Base-by-base conservation (phyloP, 2,329 filamentous ascomycete species). In the Dactylellina parvicollis region DNA sequence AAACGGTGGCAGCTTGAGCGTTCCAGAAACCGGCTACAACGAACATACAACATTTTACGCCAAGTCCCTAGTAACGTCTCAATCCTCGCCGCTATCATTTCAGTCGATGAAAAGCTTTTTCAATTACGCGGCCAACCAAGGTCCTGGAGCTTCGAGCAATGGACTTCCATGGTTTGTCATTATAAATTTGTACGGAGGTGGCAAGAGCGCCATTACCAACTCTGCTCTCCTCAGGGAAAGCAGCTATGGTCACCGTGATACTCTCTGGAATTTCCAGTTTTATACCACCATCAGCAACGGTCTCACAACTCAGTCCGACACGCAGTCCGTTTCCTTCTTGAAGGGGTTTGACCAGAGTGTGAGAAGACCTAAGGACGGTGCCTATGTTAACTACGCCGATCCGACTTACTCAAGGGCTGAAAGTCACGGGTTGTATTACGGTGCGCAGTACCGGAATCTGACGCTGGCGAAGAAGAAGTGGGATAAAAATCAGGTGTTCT, bases 111-210 rank as follows among this genome's bases (percentile, higher is more conserved):
- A 57, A n/a, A 57, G 18, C 7, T 74, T 69, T 34, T 69, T 74
- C 56, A 62, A 57, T 8, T 74, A 74, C n/a, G 70, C 70, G 7
- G 49, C 36, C 14, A 49, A 14, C 4, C 22, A 61, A 18, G 62
- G 70, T 9, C 36, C 26, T 3, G 36, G 20, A 8, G 55, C 61
- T 5, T 4, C 49, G 16, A 32, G 52, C 28, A 44, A 57, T 4
- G 60, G 47, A 3, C 50, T 69, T 12, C 55, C 60, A 10, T 77
- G 76, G 76, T 76, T 76, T n/a, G 66, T 78, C 18, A 74, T 78
- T 16, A 69, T 75, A 8, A 77, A 78, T 28, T 66, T 77, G 26
- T 77, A 78, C 32, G 77, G 69, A 2, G 76, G 77, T 12, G 62
- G 62, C 3, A 62, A 74, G 16, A 73, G 73, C 55, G 59, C 74